phyloP scores from a whole-genome alignment of 805 yeast species.

The Myxozyma monticola region DNA sequence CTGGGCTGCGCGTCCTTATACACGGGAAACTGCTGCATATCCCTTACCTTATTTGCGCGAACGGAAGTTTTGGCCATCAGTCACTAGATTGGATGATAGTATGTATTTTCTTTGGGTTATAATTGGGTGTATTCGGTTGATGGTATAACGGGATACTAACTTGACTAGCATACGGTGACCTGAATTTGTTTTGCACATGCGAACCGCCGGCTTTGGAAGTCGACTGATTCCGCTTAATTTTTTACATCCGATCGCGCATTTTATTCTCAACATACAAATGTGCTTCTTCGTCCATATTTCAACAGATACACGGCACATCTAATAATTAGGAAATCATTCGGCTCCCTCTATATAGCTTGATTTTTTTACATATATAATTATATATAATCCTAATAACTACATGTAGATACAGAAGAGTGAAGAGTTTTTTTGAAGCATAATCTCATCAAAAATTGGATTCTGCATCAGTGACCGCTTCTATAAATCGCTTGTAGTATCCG shows the following conservation, averaged over 20 bases:
- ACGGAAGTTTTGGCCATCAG: conserved; percentile 93
- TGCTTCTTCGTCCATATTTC: no score
- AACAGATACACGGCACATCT: no score
- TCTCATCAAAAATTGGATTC: no score
- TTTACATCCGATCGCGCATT: neutral
- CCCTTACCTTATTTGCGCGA: conserved; percentile 74
- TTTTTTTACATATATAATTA: no score
- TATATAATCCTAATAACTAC: no score
- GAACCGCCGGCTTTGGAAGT: conserved; percentile 30
- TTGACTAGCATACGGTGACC: conserved; percentile 73
- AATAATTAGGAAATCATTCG: no score
- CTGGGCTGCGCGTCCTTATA: conserved; percentile 81
- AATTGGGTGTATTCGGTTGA: neutral
- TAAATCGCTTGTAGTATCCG: no score
- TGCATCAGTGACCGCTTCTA: no score
- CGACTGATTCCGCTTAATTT: neutral
- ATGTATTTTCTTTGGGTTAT: neutral
- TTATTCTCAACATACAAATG: no score
- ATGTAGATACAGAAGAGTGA: no score
- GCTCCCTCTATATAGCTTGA: no score
- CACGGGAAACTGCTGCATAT: conserved; percentile 90
- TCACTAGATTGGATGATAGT: conserved; percentile 81
- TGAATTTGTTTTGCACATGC: conserved; percentile 89
- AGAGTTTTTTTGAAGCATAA: no score
- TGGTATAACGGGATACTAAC: neutral